phyloP scores from a whole-genome alignment of 108 stramenopile genomes.

The Skeletonema grethae region DNA sequence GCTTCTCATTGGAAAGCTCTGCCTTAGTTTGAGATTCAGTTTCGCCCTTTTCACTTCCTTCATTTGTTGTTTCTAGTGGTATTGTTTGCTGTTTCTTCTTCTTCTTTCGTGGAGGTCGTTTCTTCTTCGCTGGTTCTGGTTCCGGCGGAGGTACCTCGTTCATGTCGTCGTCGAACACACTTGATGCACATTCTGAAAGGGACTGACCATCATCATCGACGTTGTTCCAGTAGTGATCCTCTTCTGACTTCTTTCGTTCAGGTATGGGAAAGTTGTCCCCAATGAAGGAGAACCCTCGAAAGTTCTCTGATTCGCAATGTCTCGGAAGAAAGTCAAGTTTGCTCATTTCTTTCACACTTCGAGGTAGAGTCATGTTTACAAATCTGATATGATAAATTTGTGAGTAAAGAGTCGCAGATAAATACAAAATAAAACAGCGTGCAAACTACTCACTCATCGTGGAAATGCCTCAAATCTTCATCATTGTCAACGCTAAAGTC shows the following conservation, averaged over 20 bases:
- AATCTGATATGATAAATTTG: conserved; percentile 33
- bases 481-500: conserved; percentile 72
- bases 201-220: conserved; percentile 78
- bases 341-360: conserved; percentile 80
- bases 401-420: not conserved
- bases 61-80: conserved; percentile 42
- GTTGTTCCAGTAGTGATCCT: conserved; percentile 83
- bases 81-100: conserved; percentile 70
- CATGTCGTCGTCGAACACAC: conserved; percentile 49
- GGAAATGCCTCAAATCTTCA: conserved; percentile 83
- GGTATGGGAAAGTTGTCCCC: conserved; percentile 78
- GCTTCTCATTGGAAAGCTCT: not conserved
- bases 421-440: not conserved
- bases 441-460: conserved; percentile 64
- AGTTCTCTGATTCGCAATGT: conserved; percentile 65
- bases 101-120: conserved; percentile 80
- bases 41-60: conserved; percentile 26
- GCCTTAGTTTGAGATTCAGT: not conserved
- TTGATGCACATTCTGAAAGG: conserved; percentile 79
- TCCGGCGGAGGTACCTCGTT: conserved; percentile 27
- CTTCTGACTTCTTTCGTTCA: conserved; percentile 54
- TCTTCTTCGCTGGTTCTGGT: conserved; percentile 52
- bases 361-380: conserved; percentile 77
- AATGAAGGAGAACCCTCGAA: conserved; percentile 90
- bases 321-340: conserved; percentile 56